Evolutionary conservation across 306 rosid species (phyloP), one percentile per base, ranked within the genome.

Genomic region (Glycine soja): DNA sequence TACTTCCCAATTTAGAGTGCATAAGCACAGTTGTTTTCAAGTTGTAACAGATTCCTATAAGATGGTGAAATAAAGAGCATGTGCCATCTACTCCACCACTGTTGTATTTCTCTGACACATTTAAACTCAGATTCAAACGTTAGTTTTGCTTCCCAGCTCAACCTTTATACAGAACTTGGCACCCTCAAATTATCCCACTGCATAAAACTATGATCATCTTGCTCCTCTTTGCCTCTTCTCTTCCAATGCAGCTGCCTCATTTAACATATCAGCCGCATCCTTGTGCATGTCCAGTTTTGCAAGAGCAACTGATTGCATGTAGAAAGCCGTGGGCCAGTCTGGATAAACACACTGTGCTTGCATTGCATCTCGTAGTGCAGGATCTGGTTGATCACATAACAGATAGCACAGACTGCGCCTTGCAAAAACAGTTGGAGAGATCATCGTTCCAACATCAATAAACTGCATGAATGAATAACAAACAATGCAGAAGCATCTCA

Each of bases 291-390:
- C 91, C 84, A 95, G 84, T 91, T 93, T 95, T 6, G 98, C 98
- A 48, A 95, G 97, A 42, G 99, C 99, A 64, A 95, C 98, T 0
- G 99, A 95, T 78, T 95, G 99, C 97, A 95, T 89, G 91, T 93
- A 95, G 87, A 95, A 95, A 46, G 99, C 94, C 0, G 98, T 93
- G 2, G 97, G 92, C 99, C 99, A 95, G 70, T 95, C 99, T 18
- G 99, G 98, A 83, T 85, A 88, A 45, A 93, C 94, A 3, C 93
- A 90, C 74, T 95, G 99, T 34, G 99, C 98, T 85, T 95, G 99
- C 99, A 95, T 95, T 57, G 97, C 99, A 87, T 95, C 99, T 79
- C 99, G 88, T 42, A 95, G 98, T 0, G 99, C 99, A 6, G 98
- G 90, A 76, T 95, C 98, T 3, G 99, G 91, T 76, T 93, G 98